Evolutionary conservation across 83 land plant genomes (phyloP), one percentile per base, ranked within the genome.

Genomic region (Picea abies): DNA sequence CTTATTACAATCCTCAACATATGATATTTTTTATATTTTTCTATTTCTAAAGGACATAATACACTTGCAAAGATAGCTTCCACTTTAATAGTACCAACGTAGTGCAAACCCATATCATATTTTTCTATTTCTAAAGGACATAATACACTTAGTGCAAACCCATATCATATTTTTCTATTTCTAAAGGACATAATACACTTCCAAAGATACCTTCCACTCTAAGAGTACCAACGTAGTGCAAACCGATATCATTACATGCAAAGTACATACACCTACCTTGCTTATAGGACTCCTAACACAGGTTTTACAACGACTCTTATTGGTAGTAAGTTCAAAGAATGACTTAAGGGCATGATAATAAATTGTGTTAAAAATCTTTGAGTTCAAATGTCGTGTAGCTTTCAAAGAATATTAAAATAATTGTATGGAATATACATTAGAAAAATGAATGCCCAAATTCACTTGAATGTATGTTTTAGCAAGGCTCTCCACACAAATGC

Each of bases 271-370:
- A 80, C 83, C 72, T 76, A 92, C 95, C 91, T 94, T 92, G 91
- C 95, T 94, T 5, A 91, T 85, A 61, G 95, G 97, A 79, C 97
- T 85, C 6, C 95, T 94, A 14, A 67, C 52, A 82, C 94, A 96
- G 35, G 94, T 94, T 60, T 94, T 93, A 87, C 91, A 93, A 14
- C 91, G 78, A 14, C 95, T 94, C 83, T 94, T 91, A 80, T 89
- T 87, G 20, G 73, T 83, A 63, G 97, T 91, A 39, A 96, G 64
- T 56, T 89, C 91, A 69, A 84, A 83, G n/a, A 95, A 96, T 32
- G 94, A 85, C 44, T 89, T 92, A 16, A 96, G 76, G 8, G 98
- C 95, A 90, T 96, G 49, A 44, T 44, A 44, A 44, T 7, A 44
- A 5, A 7, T 44, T 44, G 49, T 44, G 5, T 44, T 6, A 44